Evolutionary conservation across 83 land plant species (phyloP).

Genomic region (Thuja plicata): DNA sequence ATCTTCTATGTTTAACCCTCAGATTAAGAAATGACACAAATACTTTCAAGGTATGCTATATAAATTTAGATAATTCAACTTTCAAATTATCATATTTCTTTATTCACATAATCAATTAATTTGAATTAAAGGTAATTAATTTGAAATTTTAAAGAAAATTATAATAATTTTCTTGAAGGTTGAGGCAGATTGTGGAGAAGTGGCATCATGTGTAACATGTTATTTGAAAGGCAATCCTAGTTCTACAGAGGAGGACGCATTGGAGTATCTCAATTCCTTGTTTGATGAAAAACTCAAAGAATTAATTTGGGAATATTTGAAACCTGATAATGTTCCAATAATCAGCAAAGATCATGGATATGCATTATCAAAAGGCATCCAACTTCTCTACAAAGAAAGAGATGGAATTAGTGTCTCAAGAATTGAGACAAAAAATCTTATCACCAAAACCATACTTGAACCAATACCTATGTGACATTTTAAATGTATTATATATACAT

Average conservation of each 20-base stretch:
- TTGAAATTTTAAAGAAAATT: background rate
- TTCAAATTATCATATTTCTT: too few relatives aligned
- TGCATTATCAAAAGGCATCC: background rate
- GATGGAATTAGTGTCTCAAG: background rate
- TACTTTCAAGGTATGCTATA: background rate
- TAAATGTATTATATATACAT: too few relatives aligned
- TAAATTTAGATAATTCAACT: background rate
- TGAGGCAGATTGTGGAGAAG: background rate
- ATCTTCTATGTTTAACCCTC: background rate
- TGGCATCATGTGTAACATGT: background rate
- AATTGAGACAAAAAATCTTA: background rate
- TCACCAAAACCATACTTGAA: background rate
- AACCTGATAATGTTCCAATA: background rate
- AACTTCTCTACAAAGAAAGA: background rate
- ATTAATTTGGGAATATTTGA: background rate
- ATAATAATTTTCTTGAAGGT: background rate
- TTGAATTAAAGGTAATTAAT: too few relatives aligned
- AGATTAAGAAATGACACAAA: background rate
- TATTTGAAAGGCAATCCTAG: background rate
- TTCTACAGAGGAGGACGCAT: background rate
- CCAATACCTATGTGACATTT: background rate
- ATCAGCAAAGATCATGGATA: background rate
- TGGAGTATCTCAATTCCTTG: background rate
- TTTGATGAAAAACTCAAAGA: background rate
- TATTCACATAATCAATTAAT: too few relatives aligned